Evolutionary conservation across 352 stramenopile genomes (phyloP).

Genomic region (Phytopythium litorale): DNA sequence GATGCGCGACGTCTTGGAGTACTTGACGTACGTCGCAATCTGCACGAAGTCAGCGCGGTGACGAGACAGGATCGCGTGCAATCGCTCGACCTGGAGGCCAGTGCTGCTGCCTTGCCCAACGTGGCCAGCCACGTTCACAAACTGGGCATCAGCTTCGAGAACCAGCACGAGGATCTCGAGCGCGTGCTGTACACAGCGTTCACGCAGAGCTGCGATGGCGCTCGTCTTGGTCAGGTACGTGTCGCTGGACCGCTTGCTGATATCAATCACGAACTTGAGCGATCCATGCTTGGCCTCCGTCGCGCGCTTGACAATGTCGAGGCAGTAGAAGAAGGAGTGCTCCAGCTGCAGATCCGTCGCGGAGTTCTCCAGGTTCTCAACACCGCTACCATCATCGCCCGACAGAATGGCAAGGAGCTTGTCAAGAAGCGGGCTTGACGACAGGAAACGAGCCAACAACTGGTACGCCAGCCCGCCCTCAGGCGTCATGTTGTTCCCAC

Average conservation of each 20-base stretch:
- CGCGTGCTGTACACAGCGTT: slow-evolving; percentile 69
- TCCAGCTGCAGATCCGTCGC: slow-evolving; percentile 71
- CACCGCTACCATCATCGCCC: slow-evolving; percentile 39
- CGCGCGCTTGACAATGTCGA: slow-evolving; percentile 74
- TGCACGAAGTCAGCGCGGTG: slow-evolving; percentile 72
- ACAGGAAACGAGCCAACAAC: slow-evolving; percentile 65
- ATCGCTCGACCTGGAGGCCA: slow-evolving; percentile 69
- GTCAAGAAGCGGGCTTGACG: slow-evolving; percentile 54
- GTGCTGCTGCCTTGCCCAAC: slow-evolving; percentile 8
- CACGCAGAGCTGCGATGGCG: slow-evolving; percentile 41
- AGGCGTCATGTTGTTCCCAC: slow-evolving; percentile 19
- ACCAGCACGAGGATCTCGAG: slow-evolving; percentile 77
- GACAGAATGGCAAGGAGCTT: slow-evolving; percentile 73
- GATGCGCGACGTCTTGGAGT: slow-evolving; percentile 72
- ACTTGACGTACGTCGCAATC: slow-evolving; percentile 84
- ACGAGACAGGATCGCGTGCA: slow-evolving; percentile 72
- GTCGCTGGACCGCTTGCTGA: slow-evolving; percentile 36
- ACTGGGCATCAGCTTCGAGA: slow-evolving; percentile 61
- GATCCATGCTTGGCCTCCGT: slow-evolving; percentile 66
- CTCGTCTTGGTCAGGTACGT: slow-evolving; percentile 53
- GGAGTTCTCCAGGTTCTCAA: slow-evolving; percentile 70
- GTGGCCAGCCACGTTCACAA: slow-evolving; percentile 54
- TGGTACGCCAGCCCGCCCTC: slow-evolving; percentile 67
- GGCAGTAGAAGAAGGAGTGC: slow-evolving; percentile 79
- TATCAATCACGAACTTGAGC: slow-evolving; percentile 59